A percentile compares a stretch with the other conserved stretches of the same genome.
phyloP scores from a whole-genome alignment of 768 basidiomycete genomes.

The Leucosporidium scottii region DNA sequence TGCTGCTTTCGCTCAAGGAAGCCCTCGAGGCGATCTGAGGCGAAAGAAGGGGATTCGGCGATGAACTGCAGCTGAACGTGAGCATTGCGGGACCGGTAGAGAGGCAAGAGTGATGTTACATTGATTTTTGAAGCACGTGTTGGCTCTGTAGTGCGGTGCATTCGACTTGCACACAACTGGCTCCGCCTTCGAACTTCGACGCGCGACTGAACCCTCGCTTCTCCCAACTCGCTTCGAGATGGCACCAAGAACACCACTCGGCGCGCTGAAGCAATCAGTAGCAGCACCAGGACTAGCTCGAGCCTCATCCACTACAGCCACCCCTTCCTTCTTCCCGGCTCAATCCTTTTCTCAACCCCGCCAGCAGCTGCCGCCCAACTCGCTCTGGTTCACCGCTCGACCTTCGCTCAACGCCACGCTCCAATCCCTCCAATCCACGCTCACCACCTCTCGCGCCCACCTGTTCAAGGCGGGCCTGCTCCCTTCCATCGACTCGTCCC shows the following conservation, averaged over 20 bases:
- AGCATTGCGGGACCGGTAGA: too few relatives aligned
- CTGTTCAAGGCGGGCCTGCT: conserved; percentile 32
- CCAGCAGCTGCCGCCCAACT: conserved; percentile 25
- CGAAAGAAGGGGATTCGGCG: too few relatives aligned
- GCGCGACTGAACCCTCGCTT: too few relatives aligned
- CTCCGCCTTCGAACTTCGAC: too few relatives aligned
- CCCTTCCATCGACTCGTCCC: conserved; percentile 18
- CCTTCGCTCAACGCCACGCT: conserved; percentile 31
- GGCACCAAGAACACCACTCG: conserved; percentile 10
- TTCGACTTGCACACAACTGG: too few relatives aligned
- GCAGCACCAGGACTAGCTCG: too few relatives aligned
- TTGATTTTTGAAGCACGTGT: too few relatives aligned
- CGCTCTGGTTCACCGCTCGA: conserved; percentile 33
- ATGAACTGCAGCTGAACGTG: too few relatives aligned
- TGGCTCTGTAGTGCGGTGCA: too few relatives aligned
- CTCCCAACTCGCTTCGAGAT: conserved; percentile 60
- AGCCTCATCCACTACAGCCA: background rate
- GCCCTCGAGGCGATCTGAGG: too few relatives aligned
- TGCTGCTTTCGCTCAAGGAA: too few relatives aligned
- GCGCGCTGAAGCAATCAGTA: background rate
- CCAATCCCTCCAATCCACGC: conserved; percentile 17
- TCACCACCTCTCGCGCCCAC: conserved; percentile 25
- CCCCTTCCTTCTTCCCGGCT: conserved; percentile 22
- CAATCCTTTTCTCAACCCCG: conserved; percentile 11
- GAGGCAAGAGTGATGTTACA: too few relatives aligned